Evolutionary conservation across 2,329 filamentous ascomycete genomes (phyloP).

Genomic region (Cladosporium velox): DNA sequence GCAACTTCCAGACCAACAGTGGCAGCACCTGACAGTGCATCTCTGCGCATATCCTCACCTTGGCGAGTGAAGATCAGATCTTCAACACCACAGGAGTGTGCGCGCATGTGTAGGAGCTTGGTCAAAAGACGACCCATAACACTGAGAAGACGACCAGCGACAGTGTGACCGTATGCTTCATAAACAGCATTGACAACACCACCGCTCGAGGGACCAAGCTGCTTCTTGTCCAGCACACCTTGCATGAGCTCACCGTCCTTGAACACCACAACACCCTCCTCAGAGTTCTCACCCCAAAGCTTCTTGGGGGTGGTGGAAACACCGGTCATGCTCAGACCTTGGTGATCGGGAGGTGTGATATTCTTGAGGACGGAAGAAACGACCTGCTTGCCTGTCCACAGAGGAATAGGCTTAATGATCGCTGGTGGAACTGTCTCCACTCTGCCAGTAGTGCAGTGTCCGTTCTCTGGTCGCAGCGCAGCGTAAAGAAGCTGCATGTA

Average conservation of each 20-base stretch:
- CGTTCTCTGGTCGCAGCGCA: constrained; percentile 84
- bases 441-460: constrained; percentile 79
- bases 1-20: constrained; percentile 76
- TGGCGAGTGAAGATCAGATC: constrained; percentile 82
- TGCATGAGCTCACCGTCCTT: constrained; percentile 83
- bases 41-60: constrained; percentile 71
- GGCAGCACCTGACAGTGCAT: constrained; percentile 68
- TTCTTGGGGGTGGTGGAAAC: constrained; percentile 76
- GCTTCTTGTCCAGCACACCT: constrained; percentile 93
- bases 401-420: constrained; percentile 73
- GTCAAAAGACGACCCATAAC: constrained; percentile 87
- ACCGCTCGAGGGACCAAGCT: constrained; percentile 83
- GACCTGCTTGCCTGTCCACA: constrained; percentile 97
- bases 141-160: constrained; percentile 84
- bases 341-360: constrained; percentile 74
- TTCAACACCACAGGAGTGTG: constrained; percentile 96
- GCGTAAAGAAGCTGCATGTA: constrained; percentile 95
- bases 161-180: constrained; percentile 85
- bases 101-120: constrained; percentile 86
- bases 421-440: constrained; percentile 80
- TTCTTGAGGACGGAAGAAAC: constrained; percentile 93
- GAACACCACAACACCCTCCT: constrained; percentile 81
- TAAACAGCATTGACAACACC: constrained; percentile 91
- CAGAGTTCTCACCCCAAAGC: constrained; percentile 73
- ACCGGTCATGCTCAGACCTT: constrained; percentile 75